Evolutionary conservation across 1,139 yeast species (phyloP), one percentile per base, ranked within the genome.

Genomic region (Entelexis paramagnoliae): DNA sequence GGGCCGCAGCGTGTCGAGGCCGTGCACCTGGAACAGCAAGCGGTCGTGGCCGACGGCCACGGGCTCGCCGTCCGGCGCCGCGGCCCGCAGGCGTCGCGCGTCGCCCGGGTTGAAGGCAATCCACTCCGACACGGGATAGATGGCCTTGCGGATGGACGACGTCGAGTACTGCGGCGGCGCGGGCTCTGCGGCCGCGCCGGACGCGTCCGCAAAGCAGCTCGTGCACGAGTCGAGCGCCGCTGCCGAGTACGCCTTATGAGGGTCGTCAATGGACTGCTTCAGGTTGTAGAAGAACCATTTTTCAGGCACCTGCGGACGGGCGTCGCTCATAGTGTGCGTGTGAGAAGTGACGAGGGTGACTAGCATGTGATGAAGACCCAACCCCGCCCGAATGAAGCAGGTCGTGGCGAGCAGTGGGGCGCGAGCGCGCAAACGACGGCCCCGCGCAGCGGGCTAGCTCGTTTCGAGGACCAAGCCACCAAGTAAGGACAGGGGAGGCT

Each of bases 231-330:
- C 59, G 16, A 57, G 48, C 2, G 56, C 44, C 1, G 59, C 51
- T 8, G 57, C 60, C 20, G 69, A 67, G 48, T 66, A 58, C n/a
- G 70, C 66, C 8, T 69, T 67, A 17, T 59, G 53, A 3, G 71
- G 70, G 53, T 69, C 72, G 54, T 69, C 72, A 39, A 69, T 58
- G 30, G 66, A 65, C 22, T 67, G 60, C 6, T 62, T 62, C 2
- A 69, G 62, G 53, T 68, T 68, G 55, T 69, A 70, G 55, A 69
- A 69, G 54, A 58, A 68, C 72, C 72, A 69, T 43, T 36, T 44
- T 30, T 4, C 17, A 1, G 56, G 56, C 41, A 36, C 44, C 14
- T 22, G 34, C 17, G 51, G 48, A 20, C 24, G 19, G 13, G 3
- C 30, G 7, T 17, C 43, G 14, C 39, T 34, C 47, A 43, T 43